Evolutionary conservation across 805 yeast species (phyloP).

Genomic region (Saturnispora mendoncae): DNA sequence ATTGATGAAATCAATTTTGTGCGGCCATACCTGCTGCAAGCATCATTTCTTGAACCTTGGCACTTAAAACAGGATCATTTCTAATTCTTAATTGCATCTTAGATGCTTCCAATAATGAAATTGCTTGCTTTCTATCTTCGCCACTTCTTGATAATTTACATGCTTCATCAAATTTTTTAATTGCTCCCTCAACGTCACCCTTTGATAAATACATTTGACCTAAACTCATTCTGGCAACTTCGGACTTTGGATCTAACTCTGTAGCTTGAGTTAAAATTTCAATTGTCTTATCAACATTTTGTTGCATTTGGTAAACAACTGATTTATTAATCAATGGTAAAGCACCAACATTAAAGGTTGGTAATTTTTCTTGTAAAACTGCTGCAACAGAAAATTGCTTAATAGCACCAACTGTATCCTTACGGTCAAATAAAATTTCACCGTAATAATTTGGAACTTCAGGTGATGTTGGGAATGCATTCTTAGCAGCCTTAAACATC

Average conservation of each 20-base stretch:
- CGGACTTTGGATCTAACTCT: constrained; percentile 78
- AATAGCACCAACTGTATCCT: constrained; percentile 62
- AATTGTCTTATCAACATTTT: constrained; percentile 49
- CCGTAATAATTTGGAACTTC: constrained; percentile 95
- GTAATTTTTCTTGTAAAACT: constrained; percentile 64
- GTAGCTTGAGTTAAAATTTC: constrained; percentile 65
- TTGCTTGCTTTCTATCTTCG: constrained; percentile 84
- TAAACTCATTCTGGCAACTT: constrained; percentile 79
- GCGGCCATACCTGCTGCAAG: constrained; percentile 17
- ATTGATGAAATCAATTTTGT: too few relatives aligned
- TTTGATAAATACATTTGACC: constrained; percentile 86
- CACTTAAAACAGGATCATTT: constrained; percentile 55
- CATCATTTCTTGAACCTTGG: constrained; percentile 55
- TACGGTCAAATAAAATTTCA: constrained; percentile 79
- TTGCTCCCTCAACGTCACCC: constrained; percentile 76
- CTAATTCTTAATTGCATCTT: constrained; percentile 77
- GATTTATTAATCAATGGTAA: constrained; percentile 89
- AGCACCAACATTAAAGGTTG: constrained; percentile 72
- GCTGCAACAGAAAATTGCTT: constrained; percentile 82
- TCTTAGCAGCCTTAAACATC: constrained; percentile 56
- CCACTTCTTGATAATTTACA: constrained; percentile 73
- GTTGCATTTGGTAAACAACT: constrained; percentile 51
- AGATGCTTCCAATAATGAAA: constrained; percentile 87
- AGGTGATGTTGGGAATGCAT: constrained; percentile 75
- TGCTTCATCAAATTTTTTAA: constrained; percentile 71